Percentiles rank a stretch among this genome's conserved stretches.
Evolutionary conservation across 1,284 basidiomycete genomes (phyloP).

Genomic region (Puccinia horiana): DNA sequence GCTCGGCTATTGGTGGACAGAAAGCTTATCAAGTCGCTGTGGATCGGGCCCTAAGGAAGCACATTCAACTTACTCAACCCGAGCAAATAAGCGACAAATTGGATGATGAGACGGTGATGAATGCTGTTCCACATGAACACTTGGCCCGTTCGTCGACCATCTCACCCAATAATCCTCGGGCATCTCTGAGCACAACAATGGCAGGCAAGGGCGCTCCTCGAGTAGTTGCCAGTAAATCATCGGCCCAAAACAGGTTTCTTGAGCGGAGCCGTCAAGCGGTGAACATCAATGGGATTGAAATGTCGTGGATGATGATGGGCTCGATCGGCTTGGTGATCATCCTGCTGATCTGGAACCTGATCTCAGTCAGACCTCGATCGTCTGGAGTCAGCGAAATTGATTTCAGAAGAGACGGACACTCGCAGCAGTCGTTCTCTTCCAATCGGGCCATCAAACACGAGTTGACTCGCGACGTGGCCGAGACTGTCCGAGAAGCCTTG

Average conservation of each 20-base stretch:
- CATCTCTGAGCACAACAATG: not conserved
- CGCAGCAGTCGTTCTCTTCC: not conserved
- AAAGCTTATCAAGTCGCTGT: conserved; percentile 30
- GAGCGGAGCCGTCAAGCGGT: not conserved
- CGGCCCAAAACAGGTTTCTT: not conserved
- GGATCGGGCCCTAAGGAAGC: conserved; percentile 11
- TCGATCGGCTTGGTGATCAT: conserved; percentile 12
- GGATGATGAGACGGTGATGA: not conserved
- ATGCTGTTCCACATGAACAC: not conserved
- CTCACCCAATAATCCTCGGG: not conserved
- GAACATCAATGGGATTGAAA: not conserved
- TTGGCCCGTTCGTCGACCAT: not conserved
- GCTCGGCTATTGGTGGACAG: conserved; percentile 33
- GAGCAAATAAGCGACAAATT: not conserved
- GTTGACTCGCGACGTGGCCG: not conserved
- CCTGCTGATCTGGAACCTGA: not conserved
- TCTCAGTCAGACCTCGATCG: not conserved
- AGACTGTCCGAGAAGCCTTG: not conserved
- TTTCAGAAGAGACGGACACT: not conserved
- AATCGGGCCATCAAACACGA: not conserved
- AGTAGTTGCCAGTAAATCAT: not conserved
- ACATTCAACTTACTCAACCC: conserved; percentile 3
- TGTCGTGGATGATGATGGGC: conserved; percentile 16
- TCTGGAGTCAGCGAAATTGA: not conserved
- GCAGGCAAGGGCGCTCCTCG: not conserved